These are phyloP conservation scores for Cyberlindnera americana DNA, from an alignment of 805 yeast genomes.

Conservation along the genomic window DNA sequence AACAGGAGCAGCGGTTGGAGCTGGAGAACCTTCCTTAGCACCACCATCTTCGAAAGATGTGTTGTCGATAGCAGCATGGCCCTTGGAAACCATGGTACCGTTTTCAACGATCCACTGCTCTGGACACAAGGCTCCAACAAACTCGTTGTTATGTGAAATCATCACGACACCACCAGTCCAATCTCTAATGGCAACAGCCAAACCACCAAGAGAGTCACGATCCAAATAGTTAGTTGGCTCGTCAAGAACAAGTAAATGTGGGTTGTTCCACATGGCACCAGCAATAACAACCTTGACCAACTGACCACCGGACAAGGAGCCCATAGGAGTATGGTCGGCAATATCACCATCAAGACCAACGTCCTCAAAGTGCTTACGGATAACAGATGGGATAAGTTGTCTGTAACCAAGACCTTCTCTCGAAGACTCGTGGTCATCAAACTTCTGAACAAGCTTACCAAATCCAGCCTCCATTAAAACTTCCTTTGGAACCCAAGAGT, in stretches of 20 bases:
- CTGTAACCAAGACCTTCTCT: slow-evolving; percentile 99
- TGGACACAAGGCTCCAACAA: slow-evolving; percentile 95
- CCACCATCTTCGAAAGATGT: slow-evolving; percentile 81
- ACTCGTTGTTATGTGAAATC: slow-evolving; percentile 97
- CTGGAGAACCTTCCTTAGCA: slow-evolving; percentile 46
- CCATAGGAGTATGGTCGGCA: slow-evolving; percentile 97
- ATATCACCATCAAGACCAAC: slow-evolving; percentile 97
- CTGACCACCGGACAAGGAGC: slow-evolving; percentile 97
- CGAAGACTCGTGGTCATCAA: slow-evolving; percentile 98
- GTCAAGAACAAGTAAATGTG: slow-evolving; percentile 91
- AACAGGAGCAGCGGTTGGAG: slow-evolving; percentile 36
- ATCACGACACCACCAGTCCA: slow-evolving; percentile 98
- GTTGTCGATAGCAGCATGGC: slow-evolving; percentile 69
- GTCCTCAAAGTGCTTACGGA: slow-evolving; percentile 94
- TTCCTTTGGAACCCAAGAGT: slow-evolving; percentile 91
- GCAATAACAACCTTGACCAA: slow-evolving; percentile 97
- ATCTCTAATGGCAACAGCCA: slow-evolving; percentile 96
- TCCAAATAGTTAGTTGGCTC: slow-evolving; percentile 98
- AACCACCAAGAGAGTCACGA: slow-evolving; percentile 96
- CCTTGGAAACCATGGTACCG: slow-evolving; percentile 84
- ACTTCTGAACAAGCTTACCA: slow-evolving; percentile 87
- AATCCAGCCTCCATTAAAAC: slow-evolving; percentile 78
- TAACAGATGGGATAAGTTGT: slow-evolving; percentile 86
- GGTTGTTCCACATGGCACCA: slow-evolving; percentile 99
- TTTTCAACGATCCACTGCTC: slow-evolving; percentile 98